Evolutionary conservation across 2,329 filamentous ascomycete species (phyloP), one percentile per base, ranked within the genome.

Genomic region (Aspergillus costaricaensis): DNA sequence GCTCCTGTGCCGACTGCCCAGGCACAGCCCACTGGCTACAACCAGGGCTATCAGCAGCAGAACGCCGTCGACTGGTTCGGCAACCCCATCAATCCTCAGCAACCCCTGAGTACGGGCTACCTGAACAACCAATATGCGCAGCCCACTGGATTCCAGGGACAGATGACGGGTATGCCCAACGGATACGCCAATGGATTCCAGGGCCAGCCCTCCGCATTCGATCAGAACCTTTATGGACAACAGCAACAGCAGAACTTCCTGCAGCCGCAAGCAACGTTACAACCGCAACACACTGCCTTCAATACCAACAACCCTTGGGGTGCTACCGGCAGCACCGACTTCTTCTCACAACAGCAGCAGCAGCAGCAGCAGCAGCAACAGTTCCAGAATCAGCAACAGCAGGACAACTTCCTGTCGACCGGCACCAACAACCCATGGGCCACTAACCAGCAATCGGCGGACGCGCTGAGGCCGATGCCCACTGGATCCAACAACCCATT

Each of bases 401-500:
- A 83, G 55, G 65, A 90, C 88, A 71, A 85, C 53, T 82, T 85
- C 19, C 82, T 88, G 19, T 89, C 91, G 64, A 82, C 93, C 23
- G 93, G 92, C 38, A 96, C 87, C 76, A 96, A 98, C 80, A 99
- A 99, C 75, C 95, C 95, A 0, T 99, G 94, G 91, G 90, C 91
- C 23, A 83, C 82, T 65, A 84, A 79, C 62, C 85, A 85, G 64
- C 81, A 85, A 61, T 75, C 87, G n/a, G 72, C 76, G 54, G 84
- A 90, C 55, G 78, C 88, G 2, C 79, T 97, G 64, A 88, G 90
- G 73, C 90, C 92, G 4, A 90, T 92, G 73, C 89, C 91, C 3
- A 99, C 95, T 2, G 95, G 95, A 51, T 98, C 95, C 15, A 99
- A 99, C 82, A 99, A 99, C 74, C 95, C 95, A 2, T 99, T 99